Conservation (phyloP, 2,329 filamentous ascomycete genomes). For the Aspergillus neoniger region DNA sequence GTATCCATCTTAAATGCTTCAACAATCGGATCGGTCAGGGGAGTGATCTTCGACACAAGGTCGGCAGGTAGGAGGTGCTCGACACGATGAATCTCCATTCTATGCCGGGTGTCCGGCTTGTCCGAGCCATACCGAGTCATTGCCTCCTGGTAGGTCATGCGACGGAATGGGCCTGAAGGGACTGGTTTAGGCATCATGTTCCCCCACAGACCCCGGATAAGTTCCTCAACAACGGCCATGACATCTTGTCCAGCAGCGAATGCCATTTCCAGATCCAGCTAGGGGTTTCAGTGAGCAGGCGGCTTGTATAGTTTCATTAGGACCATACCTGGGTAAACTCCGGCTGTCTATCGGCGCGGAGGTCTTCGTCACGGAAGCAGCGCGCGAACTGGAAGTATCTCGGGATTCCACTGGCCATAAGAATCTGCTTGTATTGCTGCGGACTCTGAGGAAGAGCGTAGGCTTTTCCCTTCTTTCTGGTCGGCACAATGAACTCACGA, state of each 20-base stretch:
- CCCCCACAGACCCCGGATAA: slow-evolving; percentile 60
- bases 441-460: slow-evolving; percentile 96
- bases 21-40: slow-evolving; percentile 67
- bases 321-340: slow-evolving; percentile 82
- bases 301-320: not conserved
- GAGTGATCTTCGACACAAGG: slow-evolving; percentile 74
- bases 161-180: slow-evolving; percentile 53
- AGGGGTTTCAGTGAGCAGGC: slow-evolving; percentile 7
- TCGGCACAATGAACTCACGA: slow-evolving; percentile 90
- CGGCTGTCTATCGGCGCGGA: slow-evolving; percentile 87
- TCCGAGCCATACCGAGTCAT: slow-evolving; percentile 84
- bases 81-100: slow-evolving; percentile 66
- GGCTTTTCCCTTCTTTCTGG: slow-evolving; percentile 70
- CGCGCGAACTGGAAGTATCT: slow-evolving; percentile 90
- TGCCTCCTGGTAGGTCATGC: slow-evolving; percentile 71
- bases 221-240: slow-evolving; percentile 57
- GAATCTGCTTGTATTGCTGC: slow-evolving; percentile 96
- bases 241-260: slow-evolving; percentile 75
- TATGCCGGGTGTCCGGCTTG: slow-evolving; percentile 85
- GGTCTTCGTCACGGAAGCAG: slow-evolving; percentile 94
- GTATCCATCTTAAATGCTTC: slow-evolving; percentile 69
- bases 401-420: slow-evolving; percentile 85
- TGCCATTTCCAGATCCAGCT: slow-evolving; percentile 92
- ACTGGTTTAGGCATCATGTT: slow-evolving; percentile 48
- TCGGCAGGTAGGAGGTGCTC: slow-evolving; percentile 63